These are phyloP conservation scores for Populus hybrid DNA, from an alignment of 441 rosid species.

Conservation along the genomic window DNA sequence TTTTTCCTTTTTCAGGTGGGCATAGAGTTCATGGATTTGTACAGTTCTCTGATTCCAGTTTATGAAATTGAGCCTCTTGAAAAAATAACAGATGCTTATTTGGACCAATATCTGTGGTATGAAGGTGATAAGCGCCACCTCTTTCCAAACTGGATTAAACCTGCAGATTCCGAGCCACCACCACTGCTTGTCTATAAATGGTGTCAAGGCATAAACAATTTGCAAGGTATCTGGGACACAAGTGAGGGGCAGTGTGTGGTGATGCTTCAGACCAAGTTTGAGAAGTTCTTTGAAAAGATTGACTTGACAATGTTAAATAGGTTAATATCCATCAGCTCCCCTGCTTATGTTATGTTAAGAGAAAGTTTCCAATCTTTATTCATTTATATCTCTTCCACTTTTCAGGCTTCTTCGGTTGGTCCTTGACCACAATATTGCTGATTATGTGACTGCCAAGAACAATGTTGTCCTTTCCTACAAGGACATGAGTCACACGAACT, in stretches of 20 bases:
- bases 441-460: constrained; percentile 97
- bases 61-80: constrained; percentile 98
- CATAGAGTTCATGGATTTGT: constrained; percentile 97
- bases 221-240: constrained; percentile 98
- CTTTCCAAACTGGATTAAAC: constrained; percentile 99
- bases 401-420: constrained; percentile 94
- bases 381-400: constrained; percentile 14
- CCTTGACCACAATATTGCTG: constrained; percentile 98
- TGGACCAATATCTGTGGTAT: constrained; percentile 98
- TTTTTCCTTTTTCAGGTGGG: constrained; percentile 64
- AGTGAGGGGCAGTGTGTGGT: constrained; percentile 98
- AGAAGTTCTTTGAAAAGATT: constrained; percentile 95
- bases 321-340: constrained; percentile 28
- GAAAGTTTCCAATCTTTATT: not conserved
- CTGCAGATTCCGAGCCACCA: constrained; percentile 99
- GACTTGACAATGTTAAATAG: constrained; percentile 98
- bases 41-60: constrained; percentile 96
- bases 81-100: constrained; percentile 96
- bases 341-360: not conserved
- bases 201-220: constrained; percentile 98
- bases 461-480: constrained; percentile 95
- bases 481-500: constrained; percentile 99
- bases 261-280: constrained; percentile 98
- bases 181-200: constrained; percentile 97
- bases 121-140: constrained; percentile 99